Base-by-base conservation (phyloP, 495 filamentous ascomycete species). In the Emericellopsis terricola region DNA sequence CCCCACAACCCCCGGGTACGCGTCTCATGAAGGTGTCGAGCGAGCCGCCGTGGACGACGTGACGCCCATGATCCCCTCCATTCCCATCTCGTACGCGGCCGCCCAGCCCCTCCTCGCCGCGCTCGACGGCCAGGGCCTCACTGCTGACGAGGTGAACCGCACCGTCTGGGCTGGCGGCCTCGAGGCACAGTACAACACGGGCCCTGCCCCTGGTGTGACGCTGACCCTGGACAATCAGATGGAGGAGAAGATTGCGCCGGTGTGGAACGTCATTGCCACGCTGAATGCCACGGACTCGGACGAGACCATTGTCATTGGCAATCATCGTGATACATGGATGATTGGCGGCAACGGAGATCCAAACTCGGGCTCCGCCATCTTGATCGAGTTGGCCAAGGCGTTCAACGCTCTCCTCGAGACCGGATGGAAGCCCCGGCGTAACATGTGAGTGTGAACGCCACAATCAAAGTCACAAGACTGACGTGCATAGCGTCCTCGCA, bases 301-400 rank as follows among this genome's bases (percentile, higher is more conserved):
- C 30, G 87, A 94, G 48, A 83, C 91, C 7, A 66, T 94, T 30
- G 65, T 97, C 6, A 55, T 94, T n/a, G 89, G 89, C 8, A 96
- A 96, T 45, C 89, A 97, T 47, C 77, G 86, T 9, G 89, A 97
- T 58, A 81, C 85, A 0, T 94, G 85, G 85, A 73, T 89, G 47
- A 79, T 77, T 6, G 83, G 85, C 33, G 85, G 85, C 3, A 82
- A 82, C 24, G 76, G 71, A 5, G 83, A 93, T 46, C 84, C 89
- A 1, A 89, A 86, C 41, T 80, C 74, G 44, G 89, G 87, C 7
- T 93, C 84, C 2, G 87, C 89, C 1, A 73, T 87, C 4, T 63
- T 94, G 42, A 69, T 92, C 29, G 89, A 97, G 51, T 71, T 85
- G 27, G 69, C 89, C 18, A 71, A 78, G 3, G 71, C 81, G 38